phyloP scores from a whole-genome alignment of 2,329 filamentous ascomycete genomes.

The Ophiostoma novo-ulmi region DNA sequence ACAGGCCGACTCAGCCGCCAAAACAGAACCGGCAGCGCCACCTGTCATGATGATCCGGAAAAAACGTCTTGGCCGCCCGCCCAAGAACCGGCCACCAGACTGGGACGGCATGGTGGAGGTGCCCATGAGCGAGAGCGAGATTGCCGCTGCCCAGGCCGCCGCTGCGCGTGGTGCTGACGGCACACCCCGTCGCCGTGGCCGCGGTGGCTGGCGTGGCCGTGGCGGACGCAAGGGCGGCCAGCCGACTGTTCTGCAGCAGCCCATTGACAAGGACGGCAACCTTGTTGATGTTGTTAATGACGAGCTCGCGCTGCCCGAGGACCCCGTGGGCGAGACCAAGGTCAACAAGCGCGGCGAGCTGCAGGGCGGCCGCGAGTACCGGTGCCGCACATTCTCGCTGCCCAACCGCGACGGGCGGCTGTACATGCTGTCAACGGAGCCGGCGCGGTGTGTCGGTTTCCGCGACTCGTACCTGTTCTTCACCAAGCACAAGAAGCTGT shows the following conservation, averaged over 20 bases:
- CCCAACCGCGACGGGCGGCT: constrained; percentile 74
- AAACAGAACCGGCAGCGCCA: constrained; percentile 43
- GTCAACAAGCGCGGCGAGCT: constrained; percentile 86
- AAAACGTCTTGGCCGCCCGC: constrained; percentile 76
- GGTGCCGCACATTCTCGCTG: constrained; percentile 92
- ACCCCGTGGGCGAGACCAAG: constrained; percentile 84
- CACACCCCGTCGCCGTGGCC: constrained; percentile 59
- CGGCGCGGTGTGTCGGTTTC: constrained; percentile 93
- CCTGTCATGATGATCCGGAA: constrained; percentile 63
- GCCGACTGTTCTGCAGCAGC: constrained; percentile 65
- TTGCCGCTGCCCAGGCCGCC: constrained; percentile 21
- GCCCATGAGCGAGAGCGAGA: constrained; percentile 43
- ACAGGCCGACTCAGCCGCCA: constrained; percentile 27
- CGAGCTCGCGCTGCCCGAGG: constrained; percentile 82
- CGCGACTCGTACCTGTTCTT: constrained; percentile 98
- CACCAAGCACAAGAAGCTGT: constrained; percentile 91
- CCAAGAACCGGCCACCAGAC: constrained; percentile 76
- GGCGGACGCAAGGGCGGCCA: constrained; percentile 64
- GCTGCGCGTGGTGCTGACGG: constrained; percentile 12
- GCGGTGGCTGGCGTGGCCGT: constrained; percentile 65
- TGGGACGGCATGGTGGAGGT: constrained; percentile 62
- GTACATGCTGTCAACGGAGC: constrained; percentile 98
- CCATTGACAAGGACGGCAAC: constrained; percentile 90
- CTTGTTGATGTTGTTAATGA: constrained; percentile 86
- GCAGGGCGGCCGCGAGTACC: constrained; percentile 79